These are phyloP conservation scores for Ganoderma lingzhi DNA, from an alignment of 1,284 basidiomycete genomes.

Conservation along the genomic window DNA sequence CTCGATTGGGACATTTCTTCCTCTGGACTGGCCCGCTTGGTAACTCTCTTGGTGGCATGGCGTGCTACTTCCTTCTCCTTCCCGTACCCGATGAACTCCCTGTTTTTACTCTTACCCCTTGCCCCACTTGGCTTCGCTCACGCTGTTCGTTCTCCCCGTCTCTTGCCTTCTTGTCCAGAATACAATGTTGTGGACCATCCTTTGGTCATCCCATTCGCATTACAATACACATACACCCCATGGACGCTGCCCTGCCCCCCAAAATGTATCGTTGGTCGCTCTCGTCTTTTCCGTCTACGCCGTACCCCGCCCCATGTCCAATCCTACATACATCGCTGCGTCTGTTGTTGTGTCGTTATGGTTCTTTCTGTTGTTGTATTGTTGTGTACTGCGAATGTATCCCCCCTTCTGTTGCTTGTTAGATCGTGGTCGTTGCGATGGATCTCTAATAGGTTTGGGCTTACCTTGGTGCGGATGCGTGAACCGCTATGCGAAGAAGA, in stretches of 20 bases:
- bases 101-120: background rate
- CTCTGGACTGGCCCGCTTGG: background rate
- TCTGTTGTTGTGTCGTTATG: background rate
- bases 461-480: background rate
- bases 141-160: constrained; percentile 4
- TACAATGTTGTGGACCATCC: constrained; percentile 6
- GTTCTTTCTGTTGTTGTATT: constrained; percentile 17
- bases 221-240: constrained; percentile 10
- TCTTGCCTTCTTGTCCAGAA: background rate
- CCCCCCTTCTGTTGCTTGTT: background rate
- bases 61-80: background rate
- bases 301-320: background rate
- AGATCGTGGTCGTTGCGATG: background rate
- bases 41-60: background rate
- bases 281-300: constrained; percentile 12
- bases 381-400: constrained; percentile 17
- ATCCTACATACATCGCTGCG: constrained; percentile 9
- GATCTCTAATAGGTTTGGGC: background rate
- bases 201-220: constrained; percentile 11
- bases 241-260: constrained; percentile 20
- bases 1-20: background rate
- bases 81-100: background rate
- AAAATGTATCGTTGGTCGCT: constrained; percentile 34
- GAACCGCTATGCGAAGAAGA: background rate
- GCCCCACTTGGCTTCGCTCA: background rate